A percentile compares a stretch with the other conserved stretches of the same genome.
Conservation (phyloP, 345 rosid species). For the Syzygium aqueum region DNA sequence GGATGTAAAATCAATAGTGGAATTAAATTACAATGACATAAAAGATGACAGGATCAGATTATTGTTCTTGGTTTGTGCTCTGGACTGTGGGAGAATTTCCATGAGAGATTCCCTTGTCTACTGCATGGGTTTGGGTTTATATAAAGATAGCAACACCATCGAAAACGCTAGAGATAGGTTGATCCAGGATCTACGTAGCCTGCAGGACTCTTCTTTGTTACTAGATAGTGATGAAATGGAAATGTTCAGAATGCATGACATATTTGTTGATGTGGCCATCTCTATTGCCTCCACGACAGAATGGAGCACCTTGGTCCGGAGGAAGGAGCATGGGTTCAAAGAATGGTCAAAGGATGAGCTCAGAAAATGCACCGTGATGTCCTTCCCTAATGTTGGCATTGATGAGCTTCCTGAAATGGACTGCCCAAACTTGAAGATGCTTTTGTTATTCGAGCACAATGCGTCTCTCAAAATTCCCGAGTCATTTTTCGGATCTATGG, state of each 20-base stretch:
- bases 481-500: background rate
- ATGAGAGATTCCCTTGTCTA: fast-evolving
- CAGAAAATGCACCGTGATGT: background rate
- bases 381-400: background rate
- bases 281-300: background rate
- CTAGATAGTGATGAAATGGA: background rate
- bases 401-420: background rate
- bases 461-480: background rate
- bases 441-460: fast-evolving
- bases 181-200: background rate
- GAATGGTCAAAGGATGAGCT: background rate
- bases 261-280: background rate
- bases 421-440: background rate
- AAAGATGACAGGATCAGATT: background rate
- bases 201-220: background rate
- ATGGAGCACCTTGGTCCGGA: background rate
- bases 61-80: background rate
- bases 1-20: background rate
- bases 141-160: fast-evolving
- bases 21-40: background rate
- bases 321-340: background rate
- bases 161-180: background rate
- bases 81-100: fast-evolving
- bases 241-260: background rate
- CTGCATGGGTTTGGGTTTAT: background rate